Conservation (phyloP, 768 basidiomycete genomes). For the Sporobolomyces roseus region DNA sequence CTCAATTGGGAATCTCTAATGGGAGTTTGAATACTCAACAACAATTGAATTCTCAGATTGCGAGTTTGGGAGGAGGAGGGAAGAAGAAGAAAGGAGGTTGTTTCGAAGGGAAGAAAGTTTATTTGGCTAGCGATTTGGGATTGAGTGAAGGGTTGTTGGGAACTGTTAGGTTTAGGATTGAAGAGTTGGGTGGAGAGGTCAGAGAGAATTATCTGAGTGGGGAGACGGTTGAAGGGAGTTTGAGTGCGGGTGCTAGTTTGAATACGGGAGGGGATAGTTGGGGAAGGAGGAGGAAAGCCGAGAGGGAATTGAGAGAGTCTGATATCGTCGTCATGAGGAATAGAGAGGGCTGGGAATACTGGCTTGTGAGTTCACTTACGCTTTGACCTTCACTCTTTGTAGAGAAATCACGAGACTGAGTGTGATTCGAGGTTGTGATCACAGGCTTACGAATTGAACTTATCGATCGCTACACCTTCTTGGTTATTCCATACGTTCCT, state of each 20-base stretch:
- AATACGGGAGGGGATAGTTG: conserved; percentile 5
- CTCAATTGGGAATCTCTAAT: no score
- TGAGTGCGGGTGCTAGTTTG: neutral
- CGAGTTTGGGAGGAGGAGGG: neutral
- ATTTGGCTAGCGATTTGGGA: conserved; percentile 62
- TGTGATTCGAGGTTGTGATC: no score
- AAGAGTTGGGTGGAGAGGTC: conserved; percentile 58
- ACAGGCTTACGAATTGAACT: conserved; percentile 60
- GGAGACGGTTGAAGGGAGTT: conserved; percentile 6
- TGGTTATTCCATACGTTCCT: conserved; percentile 83
- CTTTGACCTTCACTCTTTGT: neutral
- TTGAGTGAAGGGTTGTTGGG: conserved; percentile 55
- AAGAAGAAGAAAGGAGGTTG: conserved; percentile 46
- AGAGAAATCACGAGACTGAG: no score
- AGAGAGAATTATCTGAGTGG: conserved; percentile 28
- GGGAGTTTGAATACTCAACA: no score
- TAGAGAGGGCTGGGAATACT: conserved; percentile 66
- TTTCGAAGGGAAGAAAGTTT: conserved; percentile 61
- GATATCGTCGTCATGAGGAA: conserved; percentile 72
- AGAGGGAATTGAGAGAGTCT: conserved; percentile 52
- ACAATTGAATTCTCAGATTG: no score
- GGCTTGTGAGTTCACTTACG: conserved; percentile 55
- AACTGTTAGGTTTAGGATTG: conserved; percentile 62
- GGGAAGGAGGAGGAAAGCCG: conserved; percentile 26
- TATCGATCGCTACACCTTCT: conserved; percentile 69